phyloP scores from a whole-genome alignment of 106 monocot genomes.

The Amphibolis antarctica region DNA sequence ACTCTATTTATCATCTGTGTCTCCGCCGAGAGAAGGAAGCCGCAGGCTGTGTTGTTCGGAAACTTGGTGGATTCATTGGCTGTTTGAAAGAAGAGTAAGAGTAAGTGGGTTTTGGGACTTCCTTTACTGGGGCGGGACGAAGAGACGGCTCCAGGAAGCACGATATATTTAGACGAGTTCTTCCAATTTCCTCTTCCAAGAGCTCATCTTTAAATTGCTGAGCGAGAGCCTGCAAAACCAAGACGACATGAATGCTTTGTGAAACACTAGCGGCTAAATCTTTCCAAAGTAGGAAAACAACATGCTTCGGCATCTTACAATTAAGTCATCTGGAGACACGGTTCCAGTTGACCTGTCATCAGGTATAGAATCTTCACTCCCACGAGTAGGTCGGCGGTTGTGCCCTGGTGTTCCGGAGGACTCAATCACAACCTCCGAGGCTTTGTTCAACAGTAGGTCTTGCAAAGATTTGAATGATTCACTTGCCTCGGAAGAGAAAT shows the following conservation, averaged over 20 bases:
- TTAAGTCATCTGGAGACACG: slow-evolving; percentile 83
- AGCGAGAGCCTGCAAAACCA: slow-evolving; percentile 48
- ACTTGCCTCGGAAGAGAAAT: slow-evolving; percentile 74
- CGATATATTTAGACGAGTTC: slow-evolving; percentile 88
- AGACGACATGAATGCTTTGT: background rate
- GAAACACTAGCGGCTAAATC: too few relatives aligned
- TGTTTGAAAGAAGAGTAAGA: slow-evolving; percentile 26
- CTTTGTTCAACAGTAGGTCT: slow-evolving; percentile 66
- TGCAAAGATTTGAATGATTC: slow-evolving; percentile 77
- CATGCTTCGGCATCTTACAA: slow-evolving; percentile 36
- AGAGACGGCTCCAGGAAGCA: slow-evolving; percentile 80
- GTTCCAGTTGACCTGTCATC: slow-evolving; percentile 55
- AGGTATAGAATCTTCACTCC: slow-evolving; percentile 81
- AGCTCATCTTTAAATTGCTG: slow-evolving; percentile 63
- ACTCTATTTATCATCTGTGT: slow-evolving; percentile 30
- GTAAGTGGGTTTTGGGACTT: slow-evolving; percentile 13
- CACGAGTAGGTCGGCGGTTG: slow-evolving; percentile 68
- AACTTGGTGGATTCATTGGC: slow-evolving; percentile 40
- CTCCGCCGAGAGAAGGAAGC: slow-evolving; percentile 39
- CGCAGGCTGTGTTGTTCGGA: slow-evolving; percentile 35
- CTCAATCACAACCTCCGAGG: slow-evolving; percentile 61
- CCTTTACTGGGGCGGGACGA: slow-evolving; percentile 20
- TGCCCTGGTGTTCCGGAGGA: slow-evolving; percentile 66
- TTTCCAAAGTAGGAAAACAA: background rate
- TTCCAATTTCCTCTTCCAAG: slow-evolving; percentile 72